Evolutionary conservation across 805 yeast genomes (phyloP).

Genomic region (Kodamaea jinghongensis): DNA sequence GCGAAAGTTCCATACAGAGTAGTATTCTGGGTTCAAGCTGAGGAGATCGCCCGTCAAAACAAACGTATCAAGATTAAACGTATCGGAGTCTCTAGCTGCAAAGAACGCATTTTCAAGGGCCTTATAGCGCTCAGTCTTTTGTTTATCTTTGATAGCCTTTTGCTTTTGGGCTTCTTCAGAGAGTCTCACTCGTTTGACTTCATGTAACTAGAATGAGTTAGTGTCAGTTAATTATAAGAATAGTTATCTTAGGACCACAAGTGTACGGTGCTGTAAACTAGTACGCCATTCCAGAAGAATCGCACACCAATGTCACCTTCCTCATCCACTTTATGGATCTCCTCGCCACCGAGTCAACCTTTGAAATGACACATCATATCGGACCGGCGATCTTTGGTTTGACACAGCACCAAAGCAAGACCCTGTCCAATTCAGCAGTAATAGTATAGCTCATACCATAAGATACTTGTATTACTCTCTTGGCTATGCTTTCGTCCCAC

Average conservation of each 20-base stretch:
- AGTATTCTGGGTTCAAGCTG: conserved; percentile 76
- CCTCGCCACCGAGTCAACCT: too few relatives aligned
- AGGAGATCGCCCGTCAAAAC: conserved; percentile 57
- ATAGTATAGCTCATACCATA: too few relatives aligned
- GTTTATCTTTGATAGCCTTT: conserved; percentile 56
- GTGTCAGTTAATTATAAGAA: background rate
- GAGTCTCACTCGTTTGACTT: conserved; percentile 58
- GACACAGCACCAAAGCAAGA: too few relatives aligned
- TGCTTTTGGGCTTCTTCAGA: conserved; percentile 52
- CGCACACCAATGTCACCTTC: background rate
- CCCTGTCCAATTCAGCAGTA: too few relatives aligned
- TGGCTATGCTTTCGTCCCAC: too few relatives aligned
- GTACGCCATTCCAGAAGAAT: too few relatives aligned
- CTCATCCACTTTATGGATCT: background rate
- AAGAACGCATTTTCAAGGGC: conserved; percentile 45
- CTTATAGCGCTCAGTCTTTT: conserved; percentile 56
- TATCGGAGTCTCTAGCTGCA: conserved; percentile 16
- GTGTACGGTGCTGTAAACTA: too few relatives aligned
- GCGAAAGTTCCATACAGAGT: conserved; percentile 87
- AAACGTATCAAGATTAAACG: conserved; percentile 35
- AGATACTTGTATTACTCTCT: too few relatives aligned
- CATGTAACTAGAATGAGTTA: conserved; percentile 48
- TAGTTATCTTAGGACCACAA: background rate
- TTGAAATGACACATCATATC: too few relatives aligned
- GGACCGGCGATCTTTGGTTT: too few relatives aligned